These are phyloP conservation scores for Echinosophora koreensis DNA, from an alignment of 306 rosid genomes.

Conservation along the genomic window DNA sequence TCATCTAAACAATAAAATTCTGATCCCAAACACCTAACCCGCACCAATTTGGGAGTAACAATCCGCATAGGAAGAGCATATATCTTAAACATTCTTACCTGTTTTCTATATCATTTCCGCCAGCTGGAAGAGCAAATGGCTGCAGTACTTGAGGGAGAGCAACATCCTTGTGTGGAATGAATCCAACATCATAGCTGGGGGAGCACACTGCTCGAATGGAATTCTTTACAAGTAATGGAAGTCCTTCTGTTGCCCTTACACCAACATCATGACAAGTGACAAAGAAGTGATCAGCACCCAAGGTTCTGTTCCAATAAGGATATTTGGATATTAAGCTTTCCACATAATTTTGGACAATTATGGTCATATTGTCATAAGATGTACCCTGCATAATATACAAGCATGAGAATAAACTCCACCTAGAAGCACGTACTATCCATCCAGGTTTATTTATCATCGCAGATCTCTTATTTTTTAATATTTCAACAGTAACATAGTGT, in stretches of 20 bases:
- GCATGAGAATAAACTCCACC: constrained; percentile 35
- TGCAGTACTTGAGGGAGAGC: constrained; percentile 97
- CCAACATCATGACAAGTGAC: constrained; percentile 99
- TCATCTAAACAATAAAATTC: constrained; percentile 16
- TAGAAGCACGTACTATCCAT: constrained; percentile 37
- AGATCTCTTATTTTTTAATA: background rate
- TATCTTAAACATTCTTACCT: constrained; percentile 57
- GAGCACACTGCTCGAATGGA: constrained; percentile 96
- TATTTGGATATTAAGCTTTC: constrained; percentile 86
- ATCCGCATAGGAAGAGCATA: constrained; percentile 6
- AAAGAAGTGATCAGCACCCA: constrained; percentile 96
- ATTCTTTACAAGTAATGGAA: constrained; percentile 85
- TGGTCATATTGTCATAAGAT: constrained; percentile 90
- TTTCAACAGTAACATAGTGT: background rate
- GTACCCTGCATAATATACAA: constrained; percentile 79
- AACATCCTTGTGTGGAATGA: constrained; percentile 95
- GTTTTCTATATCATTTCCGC: constrained; percentile 90
- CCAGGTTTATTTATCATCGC: background rate
- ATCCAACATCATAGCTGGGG: constrained; percentile 96
- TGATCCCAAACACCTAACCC: constrained; percentile 31
- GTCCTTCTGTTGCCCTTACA: constrained; percentile 95
- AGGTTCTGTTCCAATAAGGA: constrained; percentile 98
- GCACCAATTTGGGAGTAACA: background rate
- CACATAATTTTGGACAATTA: constrained; percentile 86
- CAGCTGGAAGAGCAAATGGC: constrained; percentile 98